phyloP scores from a whole-genome alignment of 108 stramenopile species.

The Mayamaea pseudoterrestris region DNA sequence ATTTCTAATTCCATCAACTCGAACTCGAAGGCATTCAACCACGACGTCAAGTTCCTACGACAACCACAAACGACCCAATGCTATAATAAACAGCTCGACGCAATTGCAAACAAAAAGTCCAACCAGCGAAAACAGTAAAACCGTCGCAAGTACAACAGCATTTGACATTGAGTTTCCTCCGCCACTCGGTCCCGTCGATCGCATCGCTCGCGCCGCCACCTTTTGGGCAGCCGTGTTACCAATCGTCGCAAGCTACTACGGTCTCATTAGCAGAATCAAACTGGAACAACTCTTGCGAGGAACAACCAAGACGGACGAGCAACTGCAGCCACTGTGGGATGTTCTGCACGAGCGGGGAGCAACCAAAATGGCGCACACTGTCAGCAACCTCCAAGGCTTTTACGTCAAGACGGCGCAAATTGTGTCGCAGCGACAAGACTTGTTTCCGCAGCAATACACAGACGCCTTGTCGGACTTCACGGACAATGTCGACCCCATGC shows the following conservation, averaged over 20 bases:
- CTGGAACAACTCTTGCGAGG: slow-evolving; percentile 49
- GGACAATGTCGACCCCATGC: slow-evolving; percentile 86
- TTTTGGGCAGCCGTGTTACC: slow-evolving; percentile 75
- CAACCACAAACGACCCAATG: no score
- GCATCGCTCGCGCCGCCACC: slow-evolving; percentile 55
- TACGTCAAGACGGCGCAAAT: slow-evolving; percentile 95
- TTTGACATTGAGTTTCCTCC: slow-evolving; percentile 58
- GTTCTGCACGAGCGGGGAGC: slow-evolving; percentile 67
- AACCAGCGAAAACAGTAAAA: slow-evolving; percentile 1
- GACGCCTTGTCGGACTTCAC: slow-evolving; percentile 65
- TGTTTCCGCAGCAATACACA: slow-evolving; percentile 88
- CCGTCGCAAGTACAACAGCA: slow-evolving; percentile 1
- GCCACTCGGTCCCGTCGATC: slow-evolving; percentile 40
- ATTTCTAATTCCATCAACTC: no score
- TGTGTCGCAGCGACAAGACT: slow-evolving; percentile 29
- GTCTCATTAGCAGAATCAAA: slow-evolving; percentile 44
- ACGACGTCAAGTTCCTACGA: no score
- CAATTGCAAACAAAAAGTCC: no score
- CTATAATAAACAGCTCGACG: no score
- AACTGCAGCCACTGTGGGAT: slow-evolving; percentile 56
- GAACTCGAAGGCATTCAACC: no score
- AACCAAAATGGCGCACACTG: slow-evolving; percentile 45
- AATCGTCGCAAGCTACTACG: slow-evolving; percentile 65
- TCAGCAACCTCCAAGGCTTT: slow-evolving; percentile 86
- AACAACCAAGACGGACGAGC: slow-evolving; percentile 28